Conservation (phyloP, 352 stramenopile species). For the Phytophthora podocarpi region DNA sequence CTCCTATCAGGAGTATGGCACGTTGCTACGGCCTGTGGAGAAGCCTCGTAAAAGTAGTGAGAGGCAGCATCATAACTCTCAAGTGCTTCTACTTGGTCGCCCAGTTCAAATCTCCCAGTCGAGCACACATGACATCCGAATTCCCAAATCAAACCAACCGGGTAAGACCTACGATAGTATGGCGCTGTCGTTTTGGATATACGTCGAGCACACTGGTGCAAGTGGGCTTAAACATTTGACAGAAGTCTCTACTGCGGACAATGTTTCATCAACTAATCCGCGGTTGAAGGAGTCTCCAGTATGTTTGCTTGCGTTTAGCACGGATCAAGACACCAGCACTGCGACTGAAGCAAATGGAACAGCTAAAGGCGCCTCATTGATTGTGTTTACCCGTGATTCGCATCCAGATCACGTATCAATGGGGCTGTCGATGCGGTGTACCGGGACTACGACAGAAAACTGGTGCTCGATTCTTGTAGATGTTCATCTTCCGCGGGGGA, state of each 20-base stretch:
- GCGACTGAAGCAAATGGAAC: not conserved
- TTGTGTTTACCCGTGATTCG: slow-evolving; percentile 20
- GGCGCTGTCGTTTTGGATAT: slow-evolving; percentile 28
- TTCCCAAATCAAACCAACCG: not conserved
- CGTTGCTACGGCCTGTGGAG: not conserved
- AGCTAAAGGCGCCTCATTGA: not conserved
- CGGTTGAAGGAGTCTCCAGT: slow-evolving; percentile 1
- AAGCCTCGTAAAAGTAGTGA: not conserved
- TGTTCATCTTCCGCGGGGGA: slow-evolving; percentile 6
- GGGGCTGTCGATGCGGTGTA: slow-evolving; percentile 12
- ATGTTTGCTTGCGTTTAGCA: slow-evolving; percentile 11
- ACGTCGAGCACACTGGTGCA: slow-evolving; percentile 18
- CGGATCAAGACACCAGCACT: not conserved
- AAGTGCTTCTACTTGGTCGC: slow-evolving; percentile 23
- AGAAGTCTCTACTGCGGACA: not conserved
- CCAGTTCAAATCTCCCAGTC: slow-evolving; percentile 25
- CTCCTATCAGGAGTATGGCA: slow-evolving; percentile 8
- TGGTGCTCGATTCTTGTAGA: slow-evolving; percentile 23
- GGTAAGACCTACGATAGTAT: not conserved
- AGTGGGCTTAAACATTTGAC: not conserved
- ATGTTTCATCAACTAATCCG: not conserved
- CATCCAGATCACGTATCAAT: slow-evolving; percentile 18
- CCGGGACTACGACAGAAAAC: not conserved
- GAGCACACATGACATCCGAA: slow-evolving; percentile 11
- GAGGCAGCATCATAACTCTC: not conserved